Percentiles rank a stretch among this genome's conserved stretches.
phyloP scores from a whole-genome alignment of 2,329 filamentous ascomycete genomes.

The Fusarium sp. region DNA sequence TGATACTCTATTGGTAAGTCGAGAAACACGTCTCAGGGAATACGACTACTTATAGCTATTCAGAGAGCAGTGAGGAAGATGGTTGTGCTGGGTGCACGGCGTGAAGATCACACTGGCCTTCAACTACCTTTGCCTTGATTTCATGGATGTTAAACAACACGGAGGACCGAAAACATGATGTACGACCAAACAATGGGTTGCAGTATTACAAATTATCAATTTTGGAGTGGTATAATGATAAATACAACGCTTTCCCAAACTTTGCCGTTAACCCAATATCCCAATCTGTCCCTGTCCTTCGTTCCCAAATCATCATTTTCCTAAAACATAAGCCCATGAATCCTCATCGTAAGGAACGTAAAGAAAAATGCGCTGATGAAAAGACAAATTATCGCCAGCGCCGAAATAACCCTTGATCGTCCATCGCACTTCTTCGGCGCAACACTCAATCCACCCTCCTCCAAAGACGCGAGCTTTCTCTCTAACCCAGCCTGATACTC shows the following conservation, averaged over 20 bases:
- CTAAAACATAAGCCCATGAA: not conserved
- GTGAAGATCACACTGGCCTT: too few species aligned
- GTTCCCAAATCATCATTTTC: rapidly evolving
- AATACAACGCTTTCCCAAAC: constrained; percentile 5
- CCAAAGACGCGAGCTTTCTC: constrained; percentile 8
- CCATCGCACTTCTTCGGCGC: not conserved
- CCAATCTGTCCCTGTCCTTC: not conserved
- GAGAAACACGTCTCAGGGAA: too few species aligned
- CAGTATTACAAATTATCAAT: not conserved
- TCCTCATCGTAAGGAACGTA: not conserved
- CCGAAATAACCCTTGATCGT: not conserved
- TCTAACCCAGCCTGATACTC: not conserved
- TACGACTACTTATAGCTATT: too few species aligned
- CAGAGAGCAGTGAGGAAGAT: rapidly evolving
- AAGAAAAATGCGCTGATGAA: not conserved
- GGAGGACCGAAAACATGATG: rapidly evolving
- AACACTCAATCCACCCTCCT: not conserved
- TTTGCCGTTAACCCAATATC: not conserved
- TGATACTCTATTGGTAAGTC: not conserved
- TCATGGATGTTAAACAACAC: too few species aligned
- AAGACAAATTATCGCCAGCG: not conserved
- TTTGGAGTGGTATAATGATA: constrained; percentile 16
- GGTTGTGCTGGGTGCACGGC: rapidly evolving
- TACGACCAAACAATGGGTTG: rapidly evolving
- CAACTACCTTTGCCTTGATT: not conserved